Percentiles rank a stretch among this genome's conserved stretches.
Conservation (phyloP, 805 yeast genomes). For the Myxozyma neglecta region DNA sequence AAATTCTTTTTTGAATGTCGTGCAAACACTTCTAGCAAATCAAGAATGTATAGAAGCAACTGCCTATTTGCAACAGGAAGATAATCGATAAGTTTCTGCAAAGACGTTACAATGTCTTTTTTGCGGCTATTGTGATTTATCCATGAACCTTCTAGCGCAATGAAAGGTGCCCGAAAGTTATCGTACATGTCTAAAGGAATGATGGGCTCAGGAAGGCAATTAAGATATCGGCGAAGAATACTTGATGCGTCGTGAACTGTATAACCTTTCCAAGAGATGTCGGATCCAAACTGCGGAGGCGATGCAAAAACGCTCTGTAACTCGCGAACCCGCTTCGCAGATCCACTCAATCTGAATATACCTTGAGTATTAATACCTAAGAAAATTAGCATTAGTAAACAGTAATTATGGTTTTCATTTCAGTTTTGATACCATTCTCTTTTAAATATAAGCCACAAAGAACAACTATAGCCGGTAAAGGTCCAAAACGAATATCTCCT, state of each 20-base stretch:
- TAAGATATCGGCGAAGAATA: slow-evolving; percentile 77
- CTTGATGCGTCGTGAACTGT: slow-evolving; percentile 97
- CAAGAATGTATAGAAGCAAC: slow-evolving; percentile 79
- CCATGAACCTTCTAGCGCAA: background rate
- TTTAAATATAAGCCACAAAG: slow-evolving; percentile 88
- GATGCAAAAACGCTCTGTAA: slow-evolving; percentile 79
- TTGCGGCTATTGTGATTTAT: background rate
- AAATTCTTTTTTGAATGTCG: slow-evolving; percentile 72
- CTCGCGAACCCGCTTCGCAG: slow-evolving; percentile 81
- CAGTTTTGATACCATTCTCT: slow-evolving; percentile 52
- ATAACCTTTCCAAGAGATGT: slow-evolving; percentile 86
- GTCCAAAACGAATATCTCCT: slow-evolving; percentile 75
- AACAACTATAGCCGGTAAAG: slow-evolving; percentile 92
- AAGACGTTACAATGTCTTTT: slow-evolving; percentile 62
- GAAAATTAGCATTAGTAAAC: background rate
- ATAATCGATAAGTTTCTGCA: slow-evolving; percentile 63
- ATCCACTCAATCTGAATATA: slow-evolving; percentile 89
- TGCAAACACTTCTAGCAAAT: slow-evolving; percentile 80
- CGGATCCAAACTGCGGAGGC: slow-evolving; percentile 88
- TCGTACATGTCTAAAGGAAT: slow-evolving; percentile 51
- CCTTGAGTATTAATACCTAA: slow-evolving; percentile 72
- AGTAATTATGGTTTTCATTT: background rate
- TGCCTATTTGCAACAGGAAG: slow-evolving; percentile 81
- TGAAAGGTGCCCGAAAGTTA: slow-evolving; percentile 17
- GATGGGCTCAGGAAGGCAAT: slow-evolving; percentile 87